Evolutionary conservation across 2,329 filamentous ascomycete genomes (phyloP), one percentile per base, ranked within the genome.

Genomic region (Chrysosphaeria jannelii): DNA sequence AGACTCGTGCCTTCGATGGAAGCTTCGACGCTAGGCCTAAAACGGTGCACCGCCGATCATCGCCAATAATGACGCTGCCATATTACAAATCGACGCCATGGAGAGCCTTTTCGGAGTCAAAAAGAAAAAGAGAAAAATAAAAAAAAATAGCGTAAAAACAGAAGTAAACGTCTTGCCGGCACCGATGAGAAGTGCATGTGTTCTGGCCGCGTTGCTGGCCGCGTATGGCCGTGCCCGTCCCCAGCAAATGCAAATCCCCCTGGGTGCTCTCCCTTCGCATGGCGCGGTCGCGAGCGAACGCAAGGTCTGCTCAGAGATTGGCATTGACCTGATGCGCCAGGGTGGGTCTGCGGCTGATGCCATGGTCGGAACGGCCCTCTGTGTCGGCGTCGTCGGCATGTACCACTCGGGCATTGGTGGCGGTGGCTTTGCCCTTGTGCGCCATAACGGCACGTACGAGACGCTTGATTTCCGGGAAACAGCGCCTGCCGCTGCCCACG

Each of bases 401-500:
- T 72, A 75, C 34, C 71, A 79, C 39, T 60, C 58, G 19, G 79
- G 81, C 10, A 69, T 91, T 28, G 79, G 74, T 11, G 81, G 81
- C 5, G 81, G 81, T 19, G 81, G 81, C 3, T 93, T 93, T 44
- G 71, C 78, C 55, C 51, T 90, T 5, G 59, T 90, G 5, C 64
- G 74, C 22, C 53, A 61, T 16, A 50, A 74, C 28, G 76, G 76
- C n/a, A 50, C 51, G 10, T 88, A 79, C 38, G 76, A 89, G 37
- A 66, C 67, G 28, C 64, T 93, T 33, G 81, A 93, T 43, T 93
- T 89, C 38, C 57, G 81, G 22, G 81, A 93, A 41, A 63, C 69
- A 0, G 81, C 81, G 0, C 81, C 81, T 1, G 70, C 67, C 0
- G 71, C 74, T 0, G 72, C 78, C 0, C 65, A 55, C 31, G 53